Conservation (phyloP, 768 basidiomycete genomes). For the Serendipita indica region DNA sequence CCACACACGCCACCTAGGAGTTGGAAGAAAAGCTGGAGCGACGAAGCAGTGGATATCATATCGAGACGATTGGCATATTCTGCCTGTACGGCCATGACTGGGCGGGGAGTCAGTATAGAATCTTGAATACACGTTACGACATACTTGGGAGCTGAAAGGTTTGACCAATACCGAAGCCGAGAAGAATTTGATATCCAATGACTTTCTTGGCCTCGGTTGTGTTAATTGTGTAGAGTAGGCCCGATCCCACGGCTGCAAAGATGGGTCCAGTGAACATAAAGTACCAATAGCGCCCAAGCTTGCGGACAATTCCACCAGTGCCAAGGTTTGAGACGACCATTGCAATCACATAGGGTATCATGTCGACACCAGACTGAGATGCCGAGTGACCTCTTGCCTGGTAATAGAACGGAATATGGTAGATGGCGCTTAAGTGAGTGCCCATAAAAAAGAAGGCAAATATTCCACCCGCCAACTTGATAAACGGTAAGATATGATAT, state of each 20-base stretch:
- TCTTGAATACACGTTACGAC: not conserved
- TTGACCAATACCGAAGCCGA: constrained; percentile 24
- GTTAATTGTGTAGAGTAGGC: constrained; percentile 24
- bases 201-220: constrained; percentile 17
- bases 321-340: constrained; percentile 17
- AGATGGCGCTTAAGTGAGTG: constrained; percentile 11
- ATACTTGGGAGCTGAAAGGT: constrained; percentile 8
- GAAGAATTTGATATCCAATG: constrained; percentile 25
- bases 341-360: constrained; percentile 20
- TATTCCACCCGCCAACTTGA: not conserved
- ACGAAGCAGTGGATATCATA: constrained; percentile 24
- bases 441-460: too few relatives aligned
- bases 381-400: constrained; percentile 20
- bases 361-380: constrained; percentile 24
- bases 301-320: constrained; percentile 17
- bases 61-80: constrained; percentile 21
- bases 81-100: constrained; percentile 27
- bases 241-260: constrained; percentile 22
- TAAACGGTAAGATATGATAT: too few relatives aligned
- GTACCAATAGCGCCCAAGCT: constrained; percentile 21
- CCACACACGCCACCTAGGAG: constrained; percentile 20
- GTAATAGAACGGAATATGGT: constrained; percentile 17
- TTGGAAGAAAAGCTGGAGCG: constrained; percentile 22
- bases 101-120: not conserved
- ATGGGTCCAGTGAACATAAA: constrained; percentile 25